Conservation (phyloP, 441 rosid species). For the Adansonia gregorii region DNA sequence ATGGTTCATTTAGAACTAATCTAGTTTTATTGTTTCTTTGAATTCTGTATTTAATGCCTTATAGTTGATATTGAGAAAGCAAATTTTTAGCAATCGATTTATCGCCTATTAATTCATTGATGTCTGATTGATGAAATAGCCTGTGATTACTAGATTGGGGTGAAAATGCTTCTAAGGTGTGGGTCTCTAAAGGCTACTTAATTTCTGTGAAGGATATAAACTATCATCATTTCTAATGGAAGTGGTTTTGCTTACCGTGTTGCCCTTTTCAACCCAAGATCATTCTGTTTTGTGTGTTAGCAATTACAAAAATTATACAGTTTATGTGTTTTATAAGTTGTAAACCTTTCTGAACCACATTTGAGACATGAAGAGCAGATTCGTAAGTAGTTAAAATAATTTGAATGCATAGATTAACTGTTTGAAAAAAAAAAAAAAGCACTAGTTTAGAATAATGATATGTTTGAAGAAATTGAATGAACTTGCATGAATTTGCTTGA, state of each 20-base stretch:
- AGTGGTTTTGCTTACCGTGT: background rate
- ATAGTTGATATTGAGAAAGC: background rate
- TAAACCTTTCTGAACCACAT: background rate
- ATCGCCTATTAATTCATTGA: background rate
- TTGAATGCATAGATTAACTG: background rate
- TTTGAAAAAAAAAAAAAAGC: background rate
- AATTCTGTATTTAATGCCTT: background rate
- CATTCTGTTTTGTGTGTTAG: background rate
- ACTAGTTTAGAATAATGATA: background rate
- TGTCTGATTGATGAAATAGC: background rate
- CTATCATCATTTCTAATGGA: conserved; percentile 4
- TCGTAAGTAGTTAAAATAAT: background rate
- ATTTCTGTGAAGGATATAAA: background rate
- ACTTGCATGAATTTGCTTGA: conserved; percentile 2
- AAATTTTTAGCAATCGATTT: background rate
- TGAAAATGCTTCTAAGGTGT: background rate
- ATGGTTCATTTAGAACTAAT: conserved; percentile 6
- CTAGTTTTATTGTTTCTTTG: background rate
- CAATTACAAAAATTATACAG: background rate
- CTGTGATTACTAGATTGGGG: background rate
- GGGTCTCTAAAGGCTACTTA: background rate
- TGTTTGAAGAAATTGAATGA: conserved; percentile 9
- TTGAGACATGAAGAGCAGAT: background rate
- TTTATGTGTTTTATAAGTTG: background rate
- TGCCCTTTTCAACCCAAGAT: background rate